Base-by-base conservation (phyloP, 768 basidiomycete species). In the Pleurotus platypus region DNA sequence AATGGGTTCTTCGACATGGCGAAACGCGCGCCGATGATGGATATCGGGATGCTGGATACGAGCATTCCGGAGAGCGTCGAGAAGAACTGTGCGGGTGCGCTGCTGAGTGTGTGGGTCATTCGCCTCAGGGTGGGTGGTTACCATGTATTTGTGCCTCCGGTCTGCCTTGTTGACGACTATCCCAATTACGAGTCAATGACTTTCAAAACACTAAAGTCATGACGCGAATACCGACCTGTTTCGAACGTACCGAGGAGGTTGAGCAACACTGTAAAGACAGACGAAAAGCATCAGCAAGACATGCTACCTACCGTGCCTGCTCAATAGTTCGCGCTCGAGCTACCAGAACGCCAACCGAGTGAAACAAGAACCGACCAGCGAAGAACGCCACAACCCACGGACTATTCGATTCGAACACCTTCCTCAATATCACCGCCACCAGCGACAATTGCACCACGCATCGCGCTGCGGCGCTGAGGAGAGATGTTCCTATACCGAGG, bases 161-260 rank as follows among this genome's bases (percentile, higher is more conserved):
- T 86, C 84, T 5, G 88, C 82, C 68, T 91, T 93, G 73, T 93
- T 91, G 43, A 87, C 78, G 9, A 92, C 90, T 90, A 51, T 27
- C 2, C 20, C 38, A 12, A 47, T 38, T 8, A 54, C 13, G 39
- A 22, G 37, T 26, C 18, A n/a, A 27, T 4, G 11, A 49, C 18
- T 18, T 12, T 22, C 22, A 15, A 59, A 13, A 35, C 49, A 16
- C 7, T n/a, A n/a, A n/a, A 72, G 79, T 58, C 30, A 3, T 4
- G 4, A 2, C 11, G 11, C 0, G 30, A 4, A 35, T 9, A 3
- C 30, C 0, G 0, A 35, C 89, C 89, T 15, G 84, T 85, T 62
- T 94, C 92, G 43, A 85, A 74, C 0, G 92, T 90, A 3, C 90
- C 91, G 62, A 94, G 72, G 3, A 89, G 63, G 65, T 92, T 92